These are phyloP conservation scores for Sarcomyxa edulis DNA, from an alignment of 768 basidiomycete species.

Conservation along the genomic window DNA sequence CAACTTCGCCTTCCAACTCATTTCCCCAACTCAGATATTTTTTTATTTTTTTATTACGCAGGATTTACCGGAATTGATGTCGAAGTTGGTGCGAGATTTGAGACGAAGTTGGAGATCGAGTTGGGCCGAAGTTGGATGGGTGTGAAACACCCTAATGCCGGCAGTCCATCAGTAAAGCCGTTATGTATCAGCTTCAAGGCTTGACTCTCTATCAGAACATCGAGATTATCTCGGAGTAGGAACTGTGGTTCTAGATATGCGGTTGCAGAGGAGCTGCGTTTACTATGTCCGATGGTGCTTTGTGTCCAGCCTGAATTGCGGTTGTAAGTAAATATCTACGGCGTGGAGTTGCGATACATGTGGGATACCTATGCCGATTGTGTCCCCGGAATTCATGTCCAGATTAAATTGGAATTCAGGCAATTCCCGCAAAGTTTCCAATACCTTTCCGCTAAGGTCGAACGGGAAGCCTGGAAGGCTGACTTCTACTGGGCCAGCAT, in stretches of 20 bases:
- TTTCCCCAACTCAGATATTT: too few relatives aligned
- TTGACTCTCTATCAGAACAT: conserved; percentile 23
- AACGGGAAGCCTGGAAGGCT: conserved; percentile 13
- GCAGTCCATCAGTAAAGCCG: conserved; percentile 9
- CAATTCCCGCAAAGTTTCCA: conserved; percentile 16
- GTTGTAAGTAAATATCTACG: not conserved
- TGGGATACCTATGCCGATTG: conserved; percentile 21
- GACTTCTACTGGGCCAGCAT: conserved; percentile 14
- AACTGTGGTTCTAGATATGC: conserved; percentile 23
- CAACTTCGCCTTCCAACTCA: too few relatives aligned
- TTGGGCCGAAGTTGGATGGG: too few relatives aligned
- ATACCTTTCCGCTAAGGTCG: conserved; percentile 12
- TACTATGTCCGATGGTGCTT: conserved; percentile 21
- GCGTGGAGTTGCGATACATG: not conserved
- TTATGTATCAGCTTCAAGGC: conserved; percentile 19
- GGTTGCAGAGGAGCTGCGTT: conserved; percentile 22
- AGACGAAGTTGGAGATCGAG: too few relatives aligned
- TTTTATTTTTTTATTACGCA: too few relatives aligned
- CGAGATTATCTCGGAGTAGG: conserved; percentile 21
- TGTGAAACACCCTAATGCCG: conserved; percentile 7
- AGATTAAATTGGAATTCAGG: conserved; percentile 24
- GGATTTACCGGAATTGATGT: too few relatives aligned
- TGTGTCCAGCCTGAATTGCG: conserved; percentile 21
- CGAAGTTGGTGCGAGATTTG: too few relatives aligned
- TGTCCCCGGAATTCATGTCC: conserved; percentile 27